Conservation (phyloP, 2,329 filamentous ascomycete species). For the Pezicula carpinea region DNA sequence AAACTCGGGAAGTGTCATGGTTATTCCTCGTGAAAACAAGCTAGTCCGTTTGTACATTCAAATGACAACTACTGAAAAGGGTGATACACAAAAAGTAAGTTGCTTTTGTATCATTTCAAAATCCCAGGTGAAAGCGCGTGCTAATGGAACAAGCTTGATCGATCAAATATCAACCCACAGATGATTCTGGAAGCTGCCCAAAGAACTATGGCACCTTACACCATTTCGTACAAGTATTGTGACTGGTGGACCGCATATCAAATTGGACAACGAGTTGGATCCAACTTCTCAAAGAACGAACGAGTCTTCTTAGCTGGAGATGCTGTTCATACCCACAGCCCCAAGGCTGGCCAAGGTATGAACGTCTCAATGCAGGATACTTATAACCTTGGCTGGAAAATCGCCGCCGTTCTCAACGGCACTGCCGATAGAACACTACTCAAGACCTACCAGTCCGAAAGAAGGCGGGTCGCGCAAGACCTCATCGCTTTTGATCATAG, state of each 20-base stretch:
- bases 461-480: slow-evolving; percentile 57
- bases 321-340: slow-evolving; percentile 56
- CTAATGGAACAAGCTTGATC: slow-evolving; percentile 40
- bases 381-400: slow-evolving; percentile 59
- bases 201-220: slow-evolving; percentile 63
- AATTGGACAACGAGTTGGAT: slow-evolving; percentile 61
- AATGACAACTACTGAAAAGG: slow-evolving; percentile 43
- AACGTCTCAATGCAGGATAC: slow-evolving; percentile 56
- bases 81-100: slow-evolving; percentile 29
- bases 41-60: slow-evolving; percentile 64
- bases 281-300: slow-evolving; percentile 45
- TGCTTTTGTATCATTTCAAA: background rate
- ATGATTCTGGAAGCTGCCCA: slow-evolving; percentile 59
- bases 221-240: slow-evolving; percentile 56
- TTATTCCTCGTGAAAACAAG: slow-evolving; percentile 59
- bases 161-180: slow-evolving; percentile 58
- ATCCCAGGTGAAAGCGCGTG: background rate
- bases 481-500: slow-evolving; percentile 61
- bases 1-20: slow-evolving; percentile 53
- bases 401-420: slow-evolving; percentile 39
- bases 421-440: slow-evolving; percentile 45
- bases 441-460: slow-evolving; percentile 58
- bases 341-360: slow-evolving; percentile 60
- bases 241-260: slow-evolving; percentile 67
- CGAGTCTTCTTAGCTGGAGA: slow-evolving; percentile 49